These are phyloP conservation scores for Sporisorium reilianum DNA, from an alignment of 1,284 basidiomycete genomes.

Conservation along the genomic window DNA sequence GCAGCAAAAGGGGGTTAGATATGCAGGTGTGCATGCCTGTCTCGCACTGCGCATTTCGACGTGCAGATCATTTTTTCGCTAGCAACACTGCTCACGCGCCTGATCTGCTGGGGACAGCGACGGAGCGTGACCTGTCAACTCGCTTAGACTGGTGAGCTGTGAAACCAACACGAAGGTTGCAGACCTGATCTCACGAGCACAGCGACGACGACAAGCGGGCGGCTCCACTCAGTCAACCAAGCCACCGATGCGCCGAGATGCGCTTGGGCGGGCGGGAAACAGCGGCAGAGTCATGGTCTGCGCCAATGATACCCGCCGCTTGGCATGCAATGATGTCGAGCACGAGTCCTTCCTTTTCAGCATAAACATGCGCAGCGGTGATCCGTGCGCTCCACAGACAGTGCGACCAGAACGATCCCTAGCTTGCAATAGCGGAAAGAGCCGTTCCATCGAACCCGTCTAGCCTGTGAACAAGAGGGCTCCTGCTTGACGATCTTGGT, in stretches of 20 bases:
- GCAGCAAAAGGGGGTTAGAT: constrained; percentile 7
- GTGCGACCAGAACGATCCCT: background rate
- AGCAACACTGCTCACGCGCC: constrained; percentile 4
- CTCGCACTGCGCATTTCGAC: constrained; percentile 19
- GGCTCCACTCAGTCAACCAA: no score
- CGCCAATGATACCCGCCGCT: background rate
- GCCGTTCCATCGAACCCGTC: background rate
- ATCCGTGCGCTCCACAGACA: constrained; percentile 7
- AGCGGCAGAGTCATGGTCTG: background rate
- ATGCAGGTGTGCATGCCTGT: constrained; percentile 12
- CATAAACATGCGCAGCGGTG: background rate
- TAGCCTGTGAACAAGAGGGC: background rate
- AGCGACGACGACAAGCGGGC: background rate
- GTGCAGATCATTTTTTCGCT: constrained; percentile 10
- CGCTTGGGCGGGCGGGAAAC: background rate
- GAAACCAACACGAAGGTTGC: constrained; percentile 16
- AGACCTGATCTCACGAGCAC: background rate
- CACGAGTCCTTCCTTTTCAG: background rate
- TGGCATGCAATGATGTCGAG: constrained; percentile 8
- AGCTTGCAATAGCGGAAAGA: background rate
- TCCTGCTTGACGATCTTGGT: background rate
- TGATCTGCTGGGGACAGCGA: background rate
- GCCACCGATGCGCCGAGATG: background rate
- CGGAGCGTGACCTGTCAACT: constrained; percentile 31
- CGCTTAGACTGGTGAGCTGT: constrained; percentile 3